A percentile compares a stretch with the other conserved stretches of the same genome.
phyloP scores from a whole-genome alignment of 805 yeast species.

The Saturnispora serradocipensis region DNA sequence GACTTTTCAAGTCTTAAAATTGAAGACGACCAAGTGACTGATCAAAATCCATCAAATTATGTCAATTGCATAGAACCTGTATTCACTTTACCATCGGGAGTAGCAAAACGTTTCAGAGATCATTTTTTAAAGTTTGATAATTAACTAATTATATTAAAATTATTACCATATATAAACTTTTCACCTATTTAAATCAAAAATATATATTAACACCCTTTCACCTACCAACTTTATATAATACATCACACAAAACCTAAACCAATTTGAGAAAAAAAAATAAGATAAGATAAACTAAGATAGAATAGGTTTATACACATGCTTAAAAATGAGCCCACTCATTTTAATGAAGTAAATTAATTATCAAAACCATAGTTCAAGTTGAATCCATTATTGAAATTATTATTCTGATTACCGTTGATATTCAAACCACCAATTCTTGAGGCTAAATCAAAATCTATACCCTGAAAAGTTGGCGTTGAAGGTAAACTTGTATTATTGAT shows the following conservation, averaged over 20 bases:
- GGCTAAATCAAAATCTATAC: constrained; percentile 12
- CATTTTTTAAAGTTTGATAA: not conserved
- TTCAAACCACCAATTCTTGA: constrained; percentile 16
- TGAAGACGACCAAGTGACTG: constrained; percentile 14
- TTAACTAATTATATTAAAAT: not conserved
- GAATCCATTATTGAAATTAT: not conserved
- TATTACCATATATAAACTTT: not conserved
- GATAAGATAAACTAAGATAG: not conserved
- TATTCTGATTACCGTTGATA: constrained; percentile 6
- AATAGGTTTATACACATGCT: not conserved
- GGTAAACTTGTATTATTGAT: not conserved
- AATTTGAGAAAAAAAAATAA: not conserved
- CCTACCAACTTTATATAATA: not conserved
- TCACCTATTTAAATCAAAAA: not conserved
- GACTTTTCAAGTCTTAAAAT: constrained; percentile 17
- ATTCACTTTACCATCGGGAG: constrained; percentile 44
- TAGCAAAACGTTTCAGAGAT: constrained; percentile 14
- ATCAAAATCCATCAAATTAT: constrained; percentile 14
- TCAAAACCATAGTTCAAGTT: constrained; percentile 3
- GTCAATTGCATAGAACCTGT: constrained; percentile 42
- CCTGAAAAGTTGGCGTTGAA: constrained; percentile 4
- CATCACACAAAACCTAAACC: not conserved
- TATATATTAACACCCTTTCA: not conserved
- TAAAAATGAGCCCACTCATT: not conserved
- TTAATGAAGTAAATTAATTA: not conserved